Evolutionary conservation across 495 filamentous ascomycete genomes (phyloP).

Genomic region (Parmelia sp.): DNA sequence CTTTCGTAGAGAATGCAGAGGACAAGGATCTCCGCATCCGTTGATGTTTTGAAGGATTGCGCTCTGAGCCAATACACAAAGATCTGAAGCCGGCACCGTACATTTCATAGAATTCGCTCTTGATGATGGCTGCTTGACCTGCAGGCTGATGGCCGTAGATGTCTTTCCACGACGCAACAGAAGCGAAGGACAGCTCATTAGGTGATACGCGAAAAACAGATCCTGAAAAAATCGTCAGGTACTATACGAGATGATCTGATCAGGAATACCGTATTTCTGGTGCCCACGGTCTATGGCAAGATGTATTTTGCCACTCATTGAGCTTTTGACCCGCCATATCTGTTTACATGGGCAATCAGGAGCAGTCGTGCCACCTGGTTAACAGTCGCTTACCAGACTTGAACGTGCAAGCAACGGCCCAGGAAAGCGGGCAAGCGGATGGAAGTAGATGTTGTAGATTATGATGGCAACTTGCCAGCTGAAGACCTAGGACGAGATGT

Average conservation of each 20-base stretch:
- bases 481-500: too few species aligned
- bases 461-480: neutral
- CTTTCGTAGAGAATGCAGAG: slow-evolving; percentile 22
- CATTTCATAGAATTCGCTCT: slow-evolving; percentile 27
- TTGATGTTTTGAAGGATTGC: slow-evolving; percentile 19
- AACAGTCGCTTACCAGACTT: neutral
- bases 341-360: too few species aligned
- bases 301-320: slow-evolving; percentile 15
- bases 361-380: slow-evolving; percentile 11
- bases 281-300: too few species aligned
- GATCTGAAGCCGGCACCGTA: slow-evolving; percentile 21
- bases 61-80: slow-evolving; percentile 26
- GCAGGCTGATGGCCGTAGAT: slow-evolving; percentile 19
- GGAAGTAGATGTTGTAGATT: slow-evolving; percentile 30
- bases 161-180: slow-evolving; percentile 13
- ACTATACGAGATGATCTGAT: too few species aligned
- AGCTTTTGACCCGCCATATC: neutral
- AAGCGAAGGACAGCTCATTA: slow-evolving; percentile 24
- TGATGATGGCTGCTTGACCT: slow-evolving; percentile 10
- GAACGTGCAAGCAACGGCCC: slow-evolving; percentile 28
- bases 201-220: slow-evolving; percentile 21
- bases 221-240: slow-evolving; percentile 17
- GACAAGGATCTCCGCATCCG: slow-evolving; percentile 21
- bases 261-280: too few species aligned
- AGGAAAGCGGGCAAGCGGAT: slow-evolving; percentile 28